Base-by-base conservation (phyloP, 2,329 filamentous ascomycete species). In the Fusarium secorum region DNA sequence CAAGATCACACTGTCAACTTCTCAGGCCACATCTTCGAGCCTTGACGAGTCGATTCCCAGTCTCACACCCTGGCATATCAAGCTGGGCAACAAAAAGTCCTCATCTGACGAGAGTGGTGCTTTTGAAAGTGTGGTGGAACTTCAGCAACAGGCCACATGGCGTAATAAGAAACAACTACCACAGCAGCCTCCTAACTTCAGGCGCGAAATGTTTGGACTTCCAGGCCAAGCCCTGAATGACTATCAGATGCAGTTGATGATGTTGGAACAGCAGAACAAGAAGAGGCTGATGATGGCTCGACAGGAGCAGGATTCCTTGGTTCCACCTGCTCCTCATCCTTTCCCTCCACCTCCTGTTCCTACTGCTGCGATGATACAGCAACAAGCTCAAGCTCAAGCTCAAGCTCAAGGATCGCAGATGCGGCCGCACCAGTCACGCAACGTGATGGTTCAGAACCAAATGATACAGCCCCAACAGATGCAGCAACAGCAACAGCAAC, bases 201-300 rank as follows among this genome's bases (percentile, higher is more conserved):
- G 61, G 28, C 45, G 30, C 32, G 58, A 54, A 14, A 66, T 60
- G 53, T 72, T 72, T 36, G 69, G 69, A 17, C 18, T 58, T 14
- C 38, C 45, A 15, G 24, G 24, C 11, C n/a, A 24, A 10, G 22
- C 17, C 7, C 44, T 44, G 14, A 17, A 36, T 17, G 93, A 95
- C 79, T 95, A 95, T 75, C 93, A 95, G 82, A 94, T 93, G 91
- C 92, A 95, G 79, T 83, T 95, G 77, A 95, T 95, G 93, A 81
- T 95, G 41, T 85, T 95, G 11, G 93, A 95, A 80, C 92, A 95
- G 80, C 92, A 95, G 81, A 95, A 95, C 75, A 95, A 95, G 85
- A 94, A 94, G 81, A 86, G 93, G 15, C 83, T 95, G 48, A 90
- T 94, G 85, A 93, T 94, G 91, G 93, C 93, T 30, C 89, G 93